These are phyloP conservation scores for Filosporella fistucella DNA, from an alignment of 495 filamentous ascomycete species.

Conservation along the genomic window DNA sequence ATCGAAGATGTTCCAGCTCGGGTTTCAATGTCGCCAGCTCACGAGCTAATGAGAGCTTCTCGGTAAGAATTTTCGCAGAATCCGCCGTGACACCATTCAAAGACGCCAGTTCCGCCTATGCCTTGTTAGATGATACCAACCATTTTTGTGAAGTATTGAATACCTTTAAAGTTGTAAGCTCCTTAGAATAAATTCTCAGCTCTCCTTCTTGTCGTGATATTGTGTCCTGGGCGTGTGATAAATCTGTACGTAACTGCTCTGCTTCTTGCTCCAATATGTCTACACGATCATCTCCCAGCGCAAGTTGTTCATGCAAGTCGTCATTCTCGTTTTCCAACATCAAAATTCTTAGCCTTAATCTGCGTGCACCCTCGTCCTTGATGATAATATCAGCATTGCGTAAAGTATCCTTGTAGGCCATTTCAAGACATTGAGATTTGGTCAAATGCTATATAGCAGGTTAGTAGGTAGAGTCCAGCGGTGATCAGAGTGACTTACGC, in stretches of 20 bases:
- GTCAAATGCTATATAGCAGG: conserved; percentile 12
- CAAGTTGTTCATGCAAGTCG: conserved; percentile 54
- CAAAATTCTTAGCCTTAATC: conserved; percentile 59
- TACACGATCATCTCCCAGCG: conserved; percentile 46
- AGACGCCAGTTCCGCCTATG: conserved; percentile 63
- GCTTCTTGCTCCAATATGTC: conserved; percentile 41
- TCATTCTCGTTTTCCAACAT: conserved; percentile 71
- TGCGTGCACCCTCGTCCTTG: conserved; percentile 64
- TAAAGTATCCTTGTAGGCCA: conserved; percentile 57
- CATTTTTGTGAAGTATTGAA: conserved; percentile 9
- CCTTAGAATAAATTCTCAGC: conserved; percentile 52
- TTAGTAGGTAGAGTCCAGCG: neutral
- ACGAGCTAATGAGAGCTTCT: conserved; percentile 69
- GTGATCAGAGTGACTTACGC: conserved; percentile 5
- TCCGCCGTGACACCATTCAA: conserved; percentile 58
- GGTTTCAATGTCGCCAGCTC: conserved; percentile 67
- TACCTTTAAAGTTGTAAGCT: conserved; percentile 68
- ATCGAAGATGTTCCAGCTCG: conserved; percentile 73
- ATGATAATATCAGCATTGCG: conserved; percentile 54
- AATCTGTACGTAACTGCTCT: conserved; percentile 50
- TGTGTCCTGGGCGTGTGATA: conserved; percentile 52
- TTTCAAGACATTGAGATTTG: conserved; percentile 44
- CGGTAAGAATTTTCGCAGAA: conserved; percentile 64
- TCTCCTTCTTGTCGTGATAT: conserved; percentile 50
- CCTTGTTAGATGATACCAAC: neutral